Evolutionary conservation across 495 filamentous ascomycete species (phyloP), one percentile per base, ranked within the genome.

Genomic region (Articulospora tetracladia): DNA sequence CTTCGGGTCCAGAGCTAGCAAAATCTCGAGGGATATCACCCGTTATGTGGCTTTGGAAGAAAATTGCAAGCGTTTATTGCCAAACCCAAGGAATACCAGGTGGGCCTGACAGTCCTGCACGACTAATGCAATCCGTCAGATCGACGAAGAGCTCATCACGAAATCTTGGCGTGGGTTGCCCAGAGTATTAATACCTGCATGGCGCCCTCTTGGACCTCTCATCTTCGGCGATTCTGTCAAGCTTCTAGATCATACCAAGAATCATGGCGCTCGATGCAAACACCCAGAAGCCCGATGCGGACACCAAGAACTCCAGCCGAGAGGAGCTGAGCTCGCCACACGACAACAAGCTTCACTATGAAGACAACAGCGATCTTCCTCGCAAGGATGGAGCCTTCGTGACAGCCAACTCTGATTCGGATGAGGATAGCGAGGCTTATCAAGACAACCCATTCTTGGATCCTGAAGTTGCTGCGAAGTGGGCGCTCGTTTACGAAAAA

Each of bases 381-480:
- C 25, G 20, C 47, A 50, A 50, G 17, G 22, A 50, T 22, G 17
- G 17, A 4, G 22, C 47, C 3, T 28, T 55, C 20, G 10, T 41
- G n/a, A 50, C 25, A n/a, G 25, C 27, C 2, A 24, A 17, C 13
- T 59, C 39, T 1, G 57, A 50, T 15, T 64, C 61, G 0, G 61
- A 64, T 23, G 61, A 64, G 24, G 62, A 64, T 47, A 49, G 58
- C 24, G 44, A 44, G 7, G 26, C 19, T 1, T 49, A 60, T 22
- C 19, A 46, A 23, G 27, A 30, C 44, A 65, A 65, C 46, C 55
- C 55, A 3, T 66, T 66, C 64, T 49, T 60, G 24, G 64, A 66
- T 28, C 64, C 64, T 17, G 64, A 66, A 10, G 57, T 66, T 12
- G 57, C 55, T 25, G 50, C 32, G 0, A 36, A 60, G n/a, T 62